A percentile compares a stretch with the other conserved stretches of the same genome.
phyloP scores from a whole-genome alignment of 2,329 filamentous ascomycete species.

The Aaosphaeria pasadenensis region DNA sequence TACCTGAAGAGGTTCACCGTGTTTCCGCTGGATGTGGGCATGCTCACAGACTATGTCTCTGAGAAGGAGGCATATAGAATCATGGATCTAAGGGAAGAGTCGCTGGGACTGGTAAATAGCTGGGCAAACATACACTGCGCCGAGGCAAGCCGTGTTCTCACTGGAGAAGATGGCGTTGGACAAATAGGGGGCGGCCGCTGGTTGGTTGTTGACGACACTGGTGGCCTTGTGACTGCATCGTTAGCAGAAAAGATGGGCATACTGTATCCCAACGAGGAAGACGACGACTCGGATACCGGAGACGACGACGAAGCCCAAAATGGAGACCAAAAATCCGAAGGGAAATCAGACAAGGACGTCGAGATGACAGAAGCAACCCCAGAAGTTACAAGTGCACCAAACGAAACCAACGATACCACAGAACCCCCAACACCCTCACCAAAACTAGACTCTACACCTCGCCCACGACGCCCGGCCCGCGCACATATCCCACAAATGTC shows the following conservation, averaged over 20 bases:
- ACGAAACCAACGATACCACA: not conserved
- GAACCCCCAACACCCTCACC: not conserved
- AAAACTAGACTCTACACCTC: constrained; percentile 5
- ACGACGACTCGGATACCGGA: constrained; percentile 15
- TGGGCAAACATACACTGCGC: constrained; percentile 86
- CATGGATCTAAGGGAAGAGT: constrained; percentile 82
- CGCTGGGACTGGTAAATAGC: constrained; percentile 75
- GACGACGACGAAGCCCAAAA: constrained; percentile 16
- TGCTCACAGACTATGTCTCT: constrained; percentile 73
- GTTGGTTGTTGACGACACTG: constrained; percentile 83
- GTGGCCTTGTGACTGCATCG: constrained; percentile 75
- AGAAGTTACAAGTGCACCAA: not conserved
- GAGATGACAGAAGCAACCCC: not conserved
- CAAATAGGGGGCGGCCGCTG: constrained; percentile 60
- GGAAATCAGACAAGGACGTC: not conserved
- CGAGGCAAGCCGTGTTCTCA: constrained; percentile 36
- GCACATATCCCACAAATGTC: constrained; percentile 55
- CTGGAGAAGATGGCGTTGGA: constrained; percentile 28
- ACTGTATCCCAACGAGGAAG: constrained; percentile 53
- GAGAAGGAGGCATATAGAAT: constrained; percentile 79
- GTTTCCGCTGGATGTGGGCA: constrained; percentile 75
- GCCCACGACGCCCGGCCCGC: constrained; percentile 24
- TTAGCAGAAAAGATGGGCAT: constrained; percentile 89
- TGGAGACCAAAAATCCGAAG: constrained; percentile 3
- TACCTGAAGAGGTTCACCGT: constrained; percentile 86